phyloP scores from a whole-genome alignment of 2,329 filamentous ascomycete genomes.

The Xylariaceae sp. region DNA sequence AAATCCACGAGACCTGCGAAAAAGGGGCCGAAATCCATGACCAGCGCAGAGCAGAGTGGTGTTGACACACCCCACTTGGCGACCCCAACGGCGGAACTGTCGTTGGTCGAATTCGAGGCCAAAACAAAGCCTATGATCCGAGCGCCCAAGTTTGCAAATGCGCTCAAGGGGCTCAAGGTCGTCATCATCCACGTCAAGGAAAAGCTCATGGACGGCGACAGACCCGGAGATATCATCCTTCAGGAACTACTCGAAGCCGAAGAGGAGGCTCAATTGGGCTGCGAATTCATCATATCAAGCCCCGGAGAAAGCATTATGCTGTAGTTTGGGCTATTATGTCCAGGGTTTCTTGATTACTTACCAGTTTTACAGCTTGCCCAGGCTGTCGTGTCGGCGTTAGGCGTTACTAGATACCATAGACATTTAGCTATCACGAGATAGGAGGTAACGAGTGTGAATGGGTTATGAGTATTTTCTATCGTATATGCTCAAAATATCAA shows the following conservation, averaged over 20 bases:
- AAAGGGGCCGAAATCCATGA: constrained; percentile 15
- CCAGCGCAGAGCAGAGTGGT: constrained; percentile 17
- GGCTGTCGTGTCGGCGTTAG: constrained; percentile 10
- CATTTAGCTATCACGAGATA: background rate
- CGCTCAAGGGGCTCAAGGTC: constrained; percentile 68
- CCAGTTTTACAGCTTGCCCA: background rate
- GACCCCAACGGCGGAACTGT: constrained; percentile 45
- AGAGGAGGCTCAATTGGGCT: constrained; percentile 61
- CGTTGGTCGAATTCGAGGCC: constrained; percentile 32
- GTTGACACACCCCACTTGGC: constrained; percentile 40
- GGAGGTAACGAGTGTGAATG: background rate
- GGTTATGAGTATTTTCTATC: background rate
- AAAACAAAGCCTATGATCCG: constrained; percentile 6
- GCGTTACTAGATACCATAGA: constrained; percentile 20
- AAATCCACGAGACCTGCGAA: constrained; percentile 38
- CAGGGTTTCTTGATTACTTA: background rate
- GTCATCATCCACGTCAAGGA: constrained; percentile 96
- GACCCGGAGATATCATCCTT: constrained; percentile 62
- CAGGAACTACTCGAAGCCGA: constrained; percentile 64
- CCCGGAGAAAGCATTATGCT: constrained; percentile 57
- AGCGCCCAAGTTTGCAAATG: constrained; percentile 32
- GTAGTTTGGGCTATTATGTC: constrained; percentile 27
- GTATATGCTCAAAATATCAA: background rate
- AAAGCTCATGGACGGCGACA: constrained; percentile 64
- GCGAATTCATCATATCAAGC: constrained; percentile 69